These are phyloP conservation scores for Gorgonomyces haynaldii DNA, from an alignment of 192 early-diverging fungal species.

Conservation along the genomic window DNA sequence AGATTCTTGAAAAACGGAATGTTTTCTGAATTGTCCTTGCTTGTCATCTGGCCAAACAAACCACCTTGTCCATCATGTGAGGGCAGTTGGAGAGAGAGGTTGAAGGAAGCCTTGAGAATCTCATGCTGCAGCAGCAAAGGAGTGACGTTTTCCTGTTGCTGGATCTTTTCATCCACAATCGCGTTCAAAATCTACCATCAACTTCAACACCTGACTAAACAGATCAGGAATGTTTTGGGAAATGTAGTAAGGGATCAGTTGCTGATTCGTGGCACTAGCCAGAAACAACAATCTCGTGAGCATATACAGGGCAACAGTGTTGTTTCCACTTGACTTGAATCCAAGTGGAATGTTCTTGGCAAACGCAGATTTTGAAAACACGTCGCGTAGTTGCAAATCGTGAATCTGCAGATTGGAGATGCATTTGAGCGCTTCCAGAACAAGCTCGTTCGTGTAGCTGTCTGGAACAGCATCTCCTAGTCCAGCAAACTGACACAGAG, in stretches of 20 bases:
- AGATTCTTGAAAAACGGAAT: neutral
- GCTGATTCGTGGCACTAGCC: constrained; percentile 1
- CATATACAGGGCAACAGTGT: neutral
- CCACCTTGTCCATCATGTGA: neutral
- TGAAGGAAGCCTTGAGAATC: constrained; percentile 5
- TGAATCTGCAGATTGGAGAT: constrained; percentile 2
- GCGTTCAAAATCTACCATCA: neutral
- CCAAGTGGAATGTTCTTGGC: neutral
- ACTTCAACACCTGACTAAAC: neutral
- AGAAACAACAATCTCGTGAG: neutral
- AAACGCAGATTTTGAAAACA: neutral
- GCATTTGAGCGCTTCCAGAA: constrained; percentile 6
- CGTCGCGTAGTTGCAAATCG: neutral
- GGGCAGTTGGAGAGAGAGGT: neutral
- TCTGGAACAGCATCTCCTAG: neutral
- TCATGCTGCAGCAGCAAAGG: neutral
- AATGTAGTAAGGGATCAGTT: neutral
- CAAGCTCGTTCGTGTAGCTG: neutral
- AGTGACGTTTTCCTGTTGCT: neutral
- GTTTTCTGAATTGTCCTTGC: neutral
- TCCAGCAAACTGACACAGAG: neutral
- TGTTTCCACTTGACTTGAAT: neutral
- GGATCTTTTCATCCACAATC: neutral
- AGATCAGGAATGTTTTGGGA: neutral
- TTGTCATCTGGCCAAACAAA: neutral